These are phyloP conservation scores for Suhomyces anneliseae DNA, from an alignment of 1,139 yeast genomes.

Conservation along the genomic window DNA sequence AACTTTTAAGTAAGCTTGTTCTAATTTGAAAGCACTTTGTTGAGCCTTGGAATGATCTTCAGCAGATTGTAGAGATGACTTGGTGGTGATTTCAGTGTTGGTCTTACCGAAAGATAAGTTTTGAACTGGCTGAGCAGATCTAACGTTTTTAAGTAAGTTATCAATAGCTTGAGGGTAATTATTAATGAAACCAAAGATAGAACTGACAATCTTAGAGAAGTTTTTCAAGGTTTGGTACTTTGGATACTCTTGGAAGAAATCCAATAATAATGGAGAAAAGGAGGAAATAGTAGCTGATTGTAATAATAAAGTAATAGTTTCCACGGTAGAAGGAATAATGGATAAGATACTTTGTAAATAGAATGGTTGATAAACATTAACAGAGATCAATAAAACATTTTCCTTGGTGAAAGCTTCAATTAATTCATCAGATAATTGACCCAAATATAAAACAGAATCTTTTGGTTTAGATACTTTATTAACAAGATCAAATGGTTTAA, in stretches of 20 bases:
- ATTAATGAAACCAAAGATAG: slow-evolving; percentile 54
- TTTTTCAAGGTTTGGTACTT: slow-evolving; percentile 46
- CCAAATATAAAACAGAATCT: slow-evolving; percentile 60
- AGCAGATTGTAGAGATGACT: slow-evolving; percentile 26
- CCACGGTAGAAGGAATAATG: slow-evolving; percentile 55
- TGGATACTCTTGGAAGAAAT: slow-evolving; percentile 64
- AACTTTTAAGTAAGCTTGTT: slow-evolving; percentile 76
- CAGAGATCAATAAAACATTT: slow-evolving; percentile 52
- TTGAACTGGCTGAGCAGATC: slow-evolving; percentile 58
- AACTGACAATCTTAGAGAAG: slow-evolving; percentile 56
- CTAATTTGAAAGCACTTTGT: slow-evolving; percentile 53
- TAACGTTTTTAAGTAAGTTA: slow-evolving; percentile 53
- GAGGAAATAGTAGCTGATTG: slow-evolving; percentile 45
- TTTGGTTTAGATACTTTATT: slow-evolving; percentile 37
- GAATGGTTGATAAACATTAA: slow-evolving; percentile 75
- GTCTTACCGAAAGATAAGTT: slow-evolving; percentile 60
- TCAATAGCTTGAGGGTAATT: slow-evolving; percentile 47
- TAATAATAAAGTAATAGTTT: slow-evolving; percentile 62
- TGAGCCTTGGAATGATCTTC: slow-evolving; percentile 34
- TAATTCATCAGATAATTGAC: slow-evolving; percentile 52
- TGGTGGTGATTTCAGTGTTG: slow-evolving; percentile 31
- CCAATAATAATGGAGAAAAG: slow-evolving; percentile 68
- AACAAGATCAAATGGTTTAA: slow-evolving; percentile 30
- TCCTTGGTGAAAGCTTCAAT: slow-evolving; percentile 40
- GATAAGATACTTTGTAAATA: slow-evolving; percentile 49